These are phyloP conservation scores for Neonectria ditissima DNA, from an alignment of 2,329 filamentous ascomycete species.

Conservation along the genomic window DNA sequence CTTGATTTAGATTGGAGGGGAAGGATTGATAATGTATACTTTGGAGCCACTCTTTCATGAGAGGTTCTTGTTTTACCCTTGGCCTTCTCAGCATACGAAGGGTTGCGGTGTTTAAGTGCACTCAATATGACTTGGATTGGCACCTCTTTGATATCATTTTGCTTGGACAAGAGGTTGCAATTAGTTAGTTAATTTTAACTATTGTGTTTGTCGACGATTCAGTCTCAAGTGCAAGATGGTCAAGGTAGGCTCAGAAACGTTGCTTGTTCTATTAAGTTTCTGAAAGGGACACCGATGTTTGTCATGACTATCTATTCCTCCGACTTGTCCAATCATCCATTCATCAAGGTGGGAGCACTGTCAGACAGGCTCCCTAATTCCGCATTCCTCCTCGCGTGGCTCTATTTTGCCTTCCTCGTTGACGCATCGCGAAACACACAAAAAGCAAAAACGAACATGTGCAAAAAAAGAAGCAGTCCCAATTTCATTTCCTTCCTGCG, in stretches of 20 bases:
- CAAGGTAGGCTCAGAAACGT: neutral
- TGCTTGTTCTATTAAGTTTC: conserved; percentile 1
- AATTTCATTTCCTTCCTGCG: conserved; percentile 32
- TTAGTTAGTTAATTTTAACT: neutral
- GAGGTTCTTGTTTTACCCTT: neutral
- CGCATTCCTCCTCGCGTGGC: neutral
- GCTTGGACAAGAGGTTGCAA: neutral
- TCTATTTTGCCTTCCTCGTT: no score
- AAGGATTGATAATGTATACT: conserved; percentile 18
- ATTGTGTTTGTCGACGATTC: neutral
- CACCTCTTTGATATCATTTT: neutral
- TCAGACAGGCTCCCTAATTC: neutral
- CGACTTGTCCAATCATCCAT: neutral
- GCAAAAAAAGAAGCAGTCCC: conserved; percentile 27
- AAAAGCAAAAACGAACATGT: conserved; percentile 9
- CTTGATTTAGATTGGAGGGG: conserved; percentile 6
- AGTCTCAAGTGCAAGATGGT: neutral
- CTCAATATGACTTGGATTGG: neutral
- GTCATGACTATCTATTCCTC: neutral
- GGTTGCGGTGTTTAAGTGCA: neutral
- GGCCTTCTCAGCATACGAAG: neutral
- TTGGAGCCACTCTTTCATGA: neutral
- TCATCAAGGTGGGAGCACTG: neutral
- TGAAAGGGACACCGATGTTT: neutral
- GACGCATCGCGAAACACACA: neutral